Conservation (phyloP, 2,329 filamentous ascomycete genomes). For the Parafenestella ontariensis region DNA sequence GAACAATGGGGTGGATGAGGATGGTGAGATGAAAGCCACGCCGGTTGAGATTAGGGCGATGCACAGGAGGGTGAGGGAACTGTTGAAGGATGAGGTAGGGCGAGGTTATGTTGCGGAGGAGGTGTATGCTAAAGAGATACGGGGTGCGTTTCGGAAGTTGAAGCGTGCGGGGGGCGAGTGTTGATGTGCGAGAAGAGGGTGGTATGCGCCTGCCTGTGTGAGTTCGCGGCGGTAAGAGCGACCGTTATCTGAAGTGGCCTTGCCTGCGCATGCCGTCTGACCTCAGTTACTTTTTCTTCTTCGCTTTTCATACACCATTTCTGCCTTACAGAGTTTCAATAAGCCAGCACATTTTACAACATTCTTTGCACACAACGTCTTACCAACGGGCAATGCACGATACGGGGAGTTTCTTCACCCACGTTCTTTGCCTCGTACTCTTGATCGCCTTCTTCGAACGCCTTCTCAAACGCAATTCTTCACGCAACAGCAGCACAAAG, state of each 20-base stretch:
- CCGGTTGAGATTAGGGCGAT: conserved; percentile 5
- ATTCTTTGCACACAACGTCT: background rate
- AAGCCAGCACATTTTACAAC: background rate
- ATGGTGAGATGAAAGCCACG: background rate
- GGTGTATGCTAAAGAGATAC: conserved; percentile 7
- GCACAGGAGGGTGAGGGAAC: conserved; percentile 9
- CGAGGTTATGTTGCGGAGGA: conserved; percentile 3
- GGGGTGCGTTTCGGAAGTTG: conserved; percentile 4
- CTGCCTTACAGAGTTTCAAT: no score
- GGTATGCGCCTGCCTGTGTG: background rate
- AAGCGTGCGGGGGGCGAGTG: background rate
- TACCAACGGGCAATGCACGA: background rate
- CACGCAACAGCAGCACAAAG: no score
- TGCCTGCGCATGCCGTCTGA: no score
- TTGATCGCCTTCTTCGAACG: no score
- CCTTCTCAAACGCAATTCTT: no score
- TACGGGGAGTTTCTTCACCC: background rate
- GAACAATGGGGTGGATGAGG: background rate
- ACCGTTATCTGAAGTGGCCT: background rate
- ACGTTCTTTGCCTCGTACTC: no score
- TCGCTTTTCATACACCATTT: no score
- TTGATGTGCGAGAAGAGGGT: background rate
- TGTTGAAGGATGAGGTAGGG: background rate
- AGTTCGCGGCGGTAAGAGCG: background rate
- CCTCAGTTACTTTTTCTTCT: no score